phyloP scores from a whole-genome alignment of 2,329 filamentous ascomycete species.

The Alternaria triticina region DNA sequence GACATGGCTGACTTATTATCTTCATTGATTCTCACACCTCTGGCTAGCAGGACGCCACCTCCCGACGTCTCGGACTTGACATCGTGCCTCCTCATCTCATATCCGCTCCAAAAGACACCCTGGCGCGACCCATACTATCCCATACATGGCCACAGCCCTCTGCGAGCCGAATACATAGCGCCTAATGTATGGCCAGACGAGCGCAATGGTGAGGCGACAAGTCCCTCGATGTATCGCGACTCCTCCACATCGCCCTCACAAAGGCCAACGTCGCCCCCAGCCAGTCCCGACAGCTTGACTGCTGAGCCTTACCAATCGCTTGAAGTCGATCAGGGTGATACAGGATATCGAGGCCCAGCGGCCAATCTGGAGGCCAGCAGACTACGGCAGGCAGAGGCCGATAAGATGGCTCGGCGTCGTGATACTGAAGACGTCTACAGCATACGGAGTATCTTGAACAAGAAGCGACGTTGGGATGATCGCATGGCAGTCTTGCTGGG shows the following conservation, averaged over 20 bases:
- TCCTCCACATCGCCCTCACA: background rate
- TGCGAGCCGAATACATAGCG: background rate
- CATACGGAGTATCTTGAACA: background rate
- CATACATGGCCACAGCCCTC: background rate
- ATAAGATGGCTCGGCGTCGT: background rate
- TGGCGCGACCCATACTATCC: background rate
- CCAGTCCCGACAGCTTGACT: background rate
- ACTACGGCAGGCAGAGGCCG: background rate
- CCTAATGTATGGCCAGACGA: background rate
- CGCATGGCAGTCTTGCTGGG: background rate
- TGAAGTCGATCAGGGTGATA: background rate
- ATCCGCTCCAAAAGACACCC: background rate
- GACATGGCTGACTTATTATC: background rate
- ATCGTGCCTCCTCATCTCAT: background rate
- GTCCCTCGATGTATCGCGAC: background rate
- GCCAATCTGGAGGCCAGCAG: background rate
- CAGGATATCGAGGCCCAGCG: background rate
- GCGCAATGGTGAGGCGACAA: background rate
- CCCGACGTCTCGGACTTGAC: background rate
- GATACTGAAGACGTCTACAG: fast-evolving
- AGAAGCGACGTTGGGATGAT: background rate
- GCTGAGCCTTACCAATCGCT: background rate
- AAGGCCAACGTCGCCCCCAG: background rate
- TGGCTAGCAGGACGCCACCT: background rate
- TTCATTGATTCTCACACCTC: background rate